phyloP scores from a whole-genome alignment of 768 basidiomycete genomes.

The Termitomyces heimii region DNA sequence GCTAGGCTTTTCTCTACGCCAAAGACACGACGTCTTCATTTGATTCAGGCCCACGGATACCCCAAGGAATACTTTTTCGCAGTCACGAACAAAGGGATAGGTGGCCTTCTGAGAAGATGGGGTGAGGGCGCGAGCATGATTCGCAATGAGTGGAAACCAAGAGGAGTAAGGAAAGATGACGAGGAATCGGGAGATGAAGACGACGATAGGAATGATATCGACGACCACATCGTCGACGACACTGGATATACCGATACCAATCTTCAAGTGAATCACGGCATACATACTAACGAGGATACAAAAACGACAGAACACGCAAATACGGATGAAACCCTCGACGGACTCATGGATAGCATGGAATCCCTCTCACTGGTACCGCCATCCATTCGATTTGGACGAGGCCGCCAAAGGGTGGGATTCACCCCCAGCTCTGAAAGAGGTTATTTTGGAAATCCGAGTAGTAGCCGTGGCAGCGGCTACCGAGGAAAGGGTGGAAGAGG shows the following conservation, averaged over 20 bases:
- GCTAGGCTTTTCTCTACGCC: constrained; percentile 61
- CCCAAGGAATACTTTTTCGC: constrained; percentile 90
- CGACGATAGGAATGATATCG: constrained; percentile 16
- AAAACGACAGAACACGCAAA: background rate
- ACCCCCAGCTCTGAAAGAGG: constrained; percentile 23
- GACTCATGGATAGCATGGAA: constrained; percentile 39
- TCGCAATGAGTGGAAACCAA: constrained; percentile 62
- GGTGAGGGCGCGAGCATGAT: constrained; percentile 82
- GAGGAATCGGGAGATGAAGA: constrained; percentile 22
- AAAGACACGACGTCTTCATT: constrained; percentile 71
- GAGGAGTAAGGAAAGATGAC: constrained; percentile 20
- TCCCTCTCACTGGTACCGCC: constrained; percentile 58
- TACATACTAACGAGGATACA: constrained; percentile 7
- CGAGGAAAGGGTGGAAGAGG: constrained; percentile 19
- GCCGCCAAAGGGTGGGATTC: constrained; percentile 53
- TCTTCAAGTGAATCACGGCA: background rate
- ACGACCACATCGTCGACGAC: constrained; percentile 18
- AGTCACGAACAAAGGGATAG: constrained; percentile 87
- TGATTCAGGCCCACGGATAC: constrained; percentile 77
- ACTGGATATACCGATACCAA: constrained; percentile 15
- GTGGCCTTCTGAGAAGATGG: constrained; percentile 72
- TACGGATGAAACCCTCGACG: constrained; percentile 32
- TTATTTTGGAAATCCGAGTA: background rate
- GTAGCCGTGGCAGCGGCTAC: background rate
- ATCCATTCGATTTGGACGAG: constrained; percentile 69